A percentile compares a stretch with the other conserved stretches of the same genome.
These are phyloP conservation scores for Xerophyta viscosa DNA, from an alignment of 106 monocot genomes.

Conservation along the genomic window DNA sequence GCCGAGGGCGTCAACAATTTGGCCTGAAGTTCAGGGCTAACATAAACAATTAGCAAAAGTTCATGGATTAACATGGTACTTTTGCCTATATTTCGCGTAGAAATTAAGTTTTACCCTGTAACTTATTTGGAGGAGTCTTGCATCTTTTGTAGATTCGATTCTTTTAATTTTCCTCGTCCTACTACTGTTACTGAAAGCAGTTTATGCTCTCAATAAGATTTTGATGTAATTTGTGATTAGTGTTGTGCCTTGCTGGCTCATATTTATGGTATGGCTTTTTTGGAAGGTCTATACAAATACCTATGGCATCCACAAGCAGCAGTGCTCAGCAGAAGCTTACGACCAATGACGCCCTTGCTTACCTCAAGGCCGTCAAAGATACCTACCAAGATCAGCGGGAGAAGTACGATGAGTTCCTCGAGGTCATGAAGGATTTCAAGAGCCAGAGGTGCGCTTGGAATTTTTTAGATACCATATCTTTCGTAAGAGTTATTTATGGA, in stretches of 20 bases:
- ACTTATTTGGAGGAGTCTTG: too few species aligned
- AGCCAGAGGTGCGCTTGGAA: slow-evolving; percentile 52
- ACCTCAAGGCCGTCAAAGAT: slow-evolving; percentile 76
- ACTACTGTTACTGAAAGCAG: too few species aligned
- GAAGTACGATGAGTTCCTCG: slow-evolving; percentile 82
- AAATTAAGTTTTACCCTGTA: too few species aligned
- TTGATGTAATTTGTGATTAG: neutral
- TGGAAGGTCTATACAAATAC: slow-evolving; percentile 38
- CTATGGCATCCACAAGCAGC: slow-evolving; percentile 25
- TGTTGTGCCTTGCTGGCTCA: slow-evolving; percentile 16
- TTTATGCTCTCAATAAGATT: neutral
- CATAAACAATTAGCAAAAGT: too few species aligned
- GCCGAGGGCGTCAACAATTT: too few species aligned
- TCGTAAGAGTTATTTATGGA: too few species aligned
- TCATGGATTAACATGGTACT: too few species aligned
- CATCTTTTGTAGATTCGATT: too few species aligned
- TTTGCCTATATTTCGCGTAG: too few species aligned
- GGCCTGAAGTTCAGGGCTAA: too few species aligned
- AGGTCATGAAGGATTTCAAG: slow-evolving; percentile 88
- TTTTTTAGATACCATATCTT: neutral
- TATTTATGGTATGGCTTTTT: slow-evolving; percentile 3
- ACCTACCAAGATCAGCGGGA: slow-evolving; percentile 78
- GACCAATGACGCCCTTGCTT: slow-evolving; percentile 65
- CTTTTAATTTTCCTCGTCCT: too few species aligned
- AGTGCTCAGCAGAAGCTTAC: slow-evolving; percentile 48